phyloP scores from a whole-genome alignment of 148 eudicot species.

The Fagopyrum homotropicum region DNA sequence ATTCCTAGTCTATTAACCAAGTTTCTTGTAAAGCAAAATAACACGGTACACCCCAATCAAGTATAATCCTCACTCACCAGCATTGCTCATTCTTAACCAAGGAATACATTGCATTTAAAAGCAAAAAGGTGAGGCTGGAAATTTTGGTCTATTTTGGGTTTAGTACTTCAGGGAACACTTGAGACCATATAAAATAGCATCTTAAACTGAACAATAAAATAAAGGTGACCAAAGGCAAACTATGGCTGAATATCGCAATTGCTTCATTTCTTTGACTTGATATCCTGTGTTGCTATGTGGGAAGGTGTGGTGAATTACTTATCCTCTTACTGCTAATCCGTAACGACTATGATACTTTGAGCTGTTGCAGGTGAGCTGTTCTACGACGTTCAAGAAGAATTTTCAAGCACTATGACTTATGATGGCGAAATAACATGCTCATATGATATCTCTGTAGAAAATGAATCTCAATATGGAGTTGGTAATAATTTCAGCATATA shows the following conservation, averaged over 20 bases:
- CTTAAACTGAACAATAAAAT: background rate
- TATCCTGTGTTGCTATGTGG: too few species aligned
- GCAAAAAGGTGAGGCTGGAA: background rate
- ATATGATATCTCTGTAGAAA: background rate
- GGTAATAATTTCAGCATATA: background rate
- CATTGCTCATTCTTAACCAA: too few species aligned
- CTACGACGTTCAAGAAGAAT: slow-evolving; percentile 50
- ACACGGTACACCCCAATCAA: too few species aligned
- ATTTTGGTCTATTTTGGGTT: background rate
- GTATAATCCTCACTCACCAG: too few species aligned
- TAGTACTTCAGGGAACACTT: background rate
- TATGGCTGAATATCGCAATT: background rate
- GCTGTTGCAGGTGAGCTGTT: slow-evolving; percentile 34
- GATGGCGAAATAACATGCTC: slow-evolving; percentile 18
- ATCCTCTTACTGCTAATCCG: background rate
- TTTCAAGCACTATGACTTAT: slow-evolving; percentile 17
- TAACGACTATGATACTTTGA: background rate
- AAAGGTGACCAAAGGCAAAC: background rate
- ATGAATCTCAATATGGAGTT: background rate
- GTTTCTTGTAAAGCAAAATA: too few species aligned
- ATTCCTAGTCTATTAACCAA: too few species aligned
- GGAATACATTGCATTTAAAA: background rate
- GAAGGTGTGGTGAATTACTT: background rate
- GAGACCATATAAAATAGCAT: background rate
- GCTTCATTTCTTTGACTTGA: too few species aligned